phyloP scores from a whole-genome alignment of 805 yeast species.

The Zygoascus tannicola region DNA sequence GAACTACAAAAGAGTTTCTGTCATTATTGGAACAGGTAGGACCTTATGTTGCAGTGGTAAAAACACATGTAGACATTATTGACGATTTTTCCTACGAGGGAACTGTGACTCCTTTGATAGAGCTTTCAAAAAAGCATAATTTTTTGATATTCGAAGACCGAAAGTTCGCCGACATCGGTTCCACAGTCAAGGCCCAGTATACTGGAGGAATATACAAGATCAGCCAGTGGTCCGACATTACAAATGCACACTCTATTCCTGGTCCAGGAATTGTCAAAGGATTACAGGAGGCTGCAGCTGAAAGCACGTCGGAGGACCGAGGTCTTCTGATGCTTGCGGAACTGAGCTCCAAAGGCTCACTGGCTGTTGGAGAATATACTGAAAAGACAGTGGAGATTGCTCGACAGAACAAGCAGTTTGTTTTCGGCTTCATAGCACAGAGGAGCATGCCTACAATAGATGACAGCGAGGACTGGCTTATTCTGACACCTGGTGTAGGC shows the following conservation, averaged over 20 bases:
- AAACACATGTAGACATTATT: conserved; percentile 89
- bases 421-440: conserved; percentile 95
- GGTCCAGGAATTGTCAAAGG: conserved; percentile 92
- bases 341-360: conserved; percentile 84
- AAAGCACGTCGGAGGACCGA: conserved; percentile 54
- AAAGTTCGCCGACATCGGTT: conserved; percentile 97
- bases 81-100: conserved; percentile 79
- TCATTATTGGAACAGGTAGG: conserved; percentile 69
- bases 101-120: conserved; percentile 67
- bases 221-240: conserved; percentile 92
- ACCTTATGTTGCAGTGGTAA: conserved; percentile 83
- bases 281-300: conserved; percentile 63
- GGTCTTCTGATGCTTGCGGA: conserved; percentile 95
- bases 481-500: conserved; percentile 98
- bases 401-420: conserved; percentile 76
- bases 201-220: conserved; percentile 82
- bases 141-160: conserved; percentile 94
- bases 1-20: conserved; percentile 67
- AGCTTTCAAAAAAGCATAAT: conserved; percentile 67
- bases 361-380: conserved; percentile 90
- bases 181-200: conserved; percentile 91
- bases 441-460: conserved; percentile 57
- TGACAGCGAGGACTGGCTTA: conserved; percentile 88
- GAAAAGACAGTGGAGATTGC: conserved; percentile 83
- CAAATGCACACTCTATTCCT: conserved; percentile 96